Conservation (phyloP, 2,329 filamentous ascomycete species). For the Ophiostoma sp. region DNA sequence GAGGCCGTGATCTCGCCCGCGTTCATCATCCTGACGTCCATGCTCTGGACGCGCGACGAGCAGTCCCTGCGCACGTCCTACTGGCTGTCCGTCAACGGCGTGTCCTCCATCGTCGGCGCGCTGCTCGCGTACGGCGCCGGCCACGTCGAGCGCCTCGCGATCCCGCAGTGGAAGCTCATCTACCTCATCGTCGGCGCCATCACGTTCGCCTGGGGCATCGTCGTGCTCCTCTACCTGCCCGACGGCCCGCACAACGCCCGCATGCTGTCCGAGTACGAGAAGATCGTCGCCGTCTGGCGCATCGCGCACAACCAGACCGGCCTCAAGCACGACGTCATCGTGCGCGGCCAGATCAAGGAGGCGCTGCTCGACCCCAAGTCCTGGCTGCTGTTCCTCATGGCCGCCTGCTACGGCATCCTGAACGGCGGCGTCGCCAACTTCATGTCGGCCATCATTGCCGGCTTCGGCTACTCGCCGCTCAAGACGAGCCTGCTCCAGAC, state of each 20-base stretch:
- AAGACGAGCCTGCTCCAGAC: constrained; percentile 39
- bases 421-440: constrained; percentile 44
- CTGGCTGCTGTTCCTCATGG: constrained; percentile 29
- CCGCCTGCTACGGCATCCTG: constrained; percentile 34
- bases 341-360: constrained; percentile 32
- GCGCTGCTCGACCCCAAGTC: constrained; percentile 28
- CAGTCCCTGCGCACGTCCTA: constrained; percentile 36
- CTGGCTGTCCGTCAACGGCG: constrained; percentile 34
- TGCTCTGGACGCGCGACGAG: constrained; percentile 37
- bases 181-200: constrained; percentile 27
- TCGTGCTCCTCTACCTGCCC: constrained; percentile 32
- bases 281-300: constrained; percentile 37
- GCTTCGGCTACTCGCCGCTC: constrained; percentile 35
- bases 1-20: constrained; percentile 40
- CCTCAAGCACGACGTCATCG: constrained; percentile 38
- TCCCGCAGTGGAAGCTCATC: constrained; percentile 32
- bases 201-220: constrained; percentile 24
- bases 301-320: constrained; percentile 39
- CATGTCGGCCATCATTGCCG: constrained; percentile 37
- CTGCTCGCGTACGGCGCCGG: constrained; percentile 33
- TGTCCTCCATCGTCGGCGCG: constrained; percentile 31
- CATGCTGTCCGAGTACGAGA: constrained; percentile 32
- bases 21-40: constrained; percentile 36
- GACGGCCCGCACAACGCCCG: constrained; percentile 34
- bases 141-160: constrained; percentile 22